Evolutionary conservation across 495 filamentous ascomycete genomes (phyloP), one percentile per base, ranked within the genome.

Genomic region (Daldinia vernicosa): DNA sequence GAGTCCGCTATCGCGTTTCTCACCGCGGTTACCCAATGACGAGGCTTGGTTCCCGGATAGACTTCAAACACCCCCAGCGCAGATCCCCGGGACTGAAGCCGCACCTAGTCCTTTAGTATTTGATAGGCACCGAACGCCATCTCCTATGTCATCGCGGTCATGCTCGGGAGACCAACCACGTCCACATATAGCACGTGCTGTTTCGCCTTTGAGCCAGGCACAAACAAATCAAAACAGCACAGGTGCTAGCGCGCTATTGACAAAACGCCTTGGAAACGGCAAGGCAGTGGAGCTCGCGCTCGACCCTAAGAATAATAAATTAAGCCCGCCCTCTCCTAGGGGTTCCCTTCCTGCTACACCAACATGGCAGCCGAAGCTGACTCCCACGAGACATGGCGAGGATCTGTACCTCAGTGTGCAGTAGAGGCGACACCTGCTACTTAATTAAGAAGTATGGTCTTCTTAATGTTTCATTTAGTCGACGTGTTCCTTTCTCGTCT

Each of bases 201-300:
- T 66, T 19, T 77, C 77, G 1, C 68, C 69, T 37, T 56, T 71
- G 14, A 74, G 60, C 45, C 60, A 45, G 17, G 45, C 32, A 57
- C 74, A 53, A 52, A 74, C 69, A 55, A 71, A 61, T 55, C 76
- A 76, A 22, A 24, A 57, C 1, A 61, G 67, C 17, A 70, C 63
- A 14, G 66, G 53, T 12, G 55, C 77, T 12, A 76, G 76, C 28
- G 80, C 81, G 5, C 76, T 85, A 8, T 77, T 87, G 2, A 79
- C 84, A 1, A 86, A 87, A 71, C 77, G 85, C 4, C 70, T 83
- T 14, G 85, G 85, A 5, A 77, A 79, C 14, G 80, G 84, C 27
- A 82, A 79, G 59, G 84, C 81, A 2, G 78, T 78, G 0, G 75
- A 81, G 15, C 74, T 87, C 15, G 58, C 71, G 19, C 74, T 86